Evolutionary conservation across 148 eudicot genomes (phyloP), one percentile per base, ranked within the genome.

Genomic region (Rhododendron kiyosumense): DNA sequence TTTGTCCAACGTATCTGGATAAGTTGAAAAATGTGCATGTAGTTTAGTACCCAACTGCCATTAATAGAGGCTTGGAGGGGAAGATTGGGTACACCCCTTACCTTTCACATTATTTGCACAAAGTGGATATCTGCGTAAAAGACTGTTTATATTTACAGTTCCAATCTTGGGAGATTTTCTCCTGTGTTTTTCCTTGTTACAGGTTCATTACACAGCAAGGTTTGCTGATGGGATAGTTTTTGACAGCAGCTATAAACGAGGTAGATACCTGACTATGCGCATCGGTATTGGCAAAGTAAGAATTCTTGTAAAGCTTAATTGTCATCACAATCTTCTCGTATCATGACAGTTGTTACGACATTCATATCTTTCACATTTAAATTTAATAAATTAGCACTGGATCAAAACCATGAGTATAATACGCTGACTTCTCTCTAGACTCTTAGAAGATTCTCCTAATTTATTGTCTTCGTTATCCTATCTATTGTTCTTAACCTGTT

Each of bases 241-340:
- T 85, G 98, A 94, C 81, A 96, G 98, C 89, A 96, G 94, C 83
- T 96, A 94, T 74, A 94, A 96, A 90, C 98, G 98, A 34, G 98
- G 92, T n/a, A 90, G 98, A 73, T 91, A 94, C 85, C 94, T 96
- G 49, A 96, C 96, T n/a, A 93, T 94, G 98, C 97, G 98, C 75
- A 85, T 94, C 67, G 98, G 98, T 82, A 88, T 92, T 46, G 95
- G 98, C 49, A 96, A 94, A 91, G 98, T 96, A 91, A 86, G 88
- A 86, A 43, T 26, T 41, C 75, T 61, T 48, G 51, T 28, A 41
- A 17, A 48, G 18, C 67, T 9, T 34, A 48, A 41, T 36, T 83
- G 43, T 69, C 32, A 4, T 13, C 75, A 69, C 75, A 69, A 69
- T 81, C 75, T 82, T 36, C 30, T 24, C n/a, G 2, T 36, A 26